Evolutionary conservation across 2,329 filamentous ascomycete species (phyloP).

Genomic region (Dissoconium aciculare): DNA sequence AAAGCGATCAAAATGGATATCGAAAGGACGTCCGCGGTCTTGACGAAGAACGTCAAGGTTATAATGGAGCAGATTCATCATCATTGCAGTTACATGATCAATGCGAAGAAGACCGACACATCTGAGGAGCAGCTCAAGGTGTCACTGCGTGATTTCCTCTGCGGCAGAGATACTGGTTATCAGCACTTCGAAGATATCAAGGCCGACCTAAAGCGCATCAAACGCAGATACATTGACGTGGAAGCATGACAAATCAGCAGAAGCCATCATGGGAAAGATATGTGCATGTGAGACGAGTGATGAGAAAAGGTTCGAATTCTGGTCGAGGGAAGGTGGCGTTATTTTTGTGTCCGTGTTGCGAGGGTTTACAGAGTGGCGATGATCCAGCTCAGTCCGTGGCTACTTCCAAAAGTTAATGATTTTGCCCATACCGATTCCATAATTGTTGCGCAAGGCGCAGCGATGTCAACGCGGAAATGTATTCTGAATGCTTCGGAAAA

Average conservation of each 20-base stretch:
- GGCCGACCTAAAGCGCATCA: slow-evolving; percentile 3
- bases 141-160: neutral
- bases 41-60: slow-evolving; percentile 1
- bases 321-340: too few relatives aligned
- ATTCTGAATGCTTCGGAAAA: too few relatives aligned
- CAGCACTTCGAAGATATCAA: slow-evolving; percentile 4
- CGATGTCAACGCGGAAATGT: too few relatives aligned
- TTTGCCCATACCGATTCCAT: too few relatives aligned
- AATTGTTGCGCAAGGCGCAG: too few relatives aligned
- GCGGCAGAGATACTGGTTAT: neutral
- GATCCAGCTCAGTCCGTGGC: too few relatives aligned
- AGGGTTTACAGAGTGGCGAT: too few relatives aligned
- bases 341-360: too few relatives aligned
- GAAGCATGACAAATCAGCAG: neutral
- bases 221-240: slow-evolving; percentile 1
- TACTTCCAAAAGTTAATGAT: too few relatives aligned
- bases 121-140: slow-evolving; percentile 1
- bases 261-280: too few relatives aligned
- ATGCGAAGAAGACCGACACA: neutral
- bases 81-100: slow-evolving; percentile 3
- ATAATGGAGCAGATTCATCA: slow-evolving; percentile 1
- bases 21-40: neutral
- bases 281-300: too few relatives aligned
- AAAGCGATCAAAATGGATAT: neutral
- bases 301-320: too few relatives aligned